Evolutionary conservation across 352 stramenopile genomes (phyloP).

Genomic region (Phytophthora sansomeana): DNA sequence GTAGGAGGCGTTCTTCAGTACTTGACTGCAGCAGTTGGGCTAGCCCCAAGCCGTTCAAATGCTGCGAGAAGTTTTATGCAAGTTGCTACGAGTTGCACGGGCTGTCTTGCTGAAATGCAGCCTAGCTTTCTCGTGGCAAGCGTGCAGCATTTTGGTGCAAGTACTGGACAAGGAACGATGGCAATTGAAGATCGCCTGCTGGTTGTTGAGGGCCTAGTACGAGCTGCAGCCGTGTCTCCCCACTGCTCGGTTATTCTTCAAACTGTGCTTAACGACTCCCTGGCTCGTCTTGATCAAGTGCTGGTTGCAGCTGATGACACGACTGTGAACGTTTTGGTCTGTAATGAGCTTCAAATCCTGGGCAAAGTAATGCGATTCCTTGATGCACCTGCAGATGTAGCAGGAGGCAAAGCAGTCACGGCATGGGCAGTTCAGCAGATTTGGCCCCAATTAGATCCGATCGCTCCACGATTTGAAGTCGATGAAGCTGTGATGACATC

Average conservation of each 20-base stretch:
- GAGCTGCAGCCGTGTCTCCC: slow-evolving; percentile 51
- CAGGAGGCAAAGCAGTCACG: slow-evolving; percentile 57
- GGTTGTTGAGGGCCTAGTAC: slow-evolving; percentile 73
- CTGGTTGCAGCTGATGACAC: slow-evolving; percentile 33
- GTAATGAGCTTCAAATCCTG: slow-evolving; percentile 72
- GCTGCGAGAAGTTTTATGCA: slow-evolving; percentile 83
- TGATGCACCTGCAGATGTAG: slow-evolving; percentile 60
- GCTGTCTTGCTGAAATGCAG: slow-evolving; percentile 54
- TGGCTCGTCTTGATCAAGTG: slow-evolving; percentile 59
- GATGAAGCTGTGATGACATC: slow-evolving; percentile 60
- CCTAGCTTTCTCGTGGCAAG: slow-evolving; percentile 52
- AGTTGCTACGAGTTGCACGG: slow-evolving; percentile 57
- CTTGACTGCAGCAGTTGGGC: slow-evolving; percentile 54
- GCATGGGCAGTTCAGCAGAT: slow-evolving; percentile 56
- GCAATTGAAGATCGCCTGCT: slow-evolving; percentile 63
- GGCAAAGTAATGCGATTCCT: slow-evolving; percentile 75
- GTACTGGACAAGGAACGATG: slow-evolving; percentile 35
- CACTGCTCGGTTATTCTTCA: slow-evolving; percentile 66
- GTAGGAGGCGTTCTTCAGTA: slow-evolving; percentile 61
- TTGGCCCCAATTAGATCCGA: slow-evolving; percentile 64
- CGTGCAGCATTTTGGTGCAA: slow-evolving; percentile 52
- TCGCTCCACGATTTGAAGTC: slow-evolving; percentile 47
- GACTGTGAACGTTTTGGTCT: slow-evolving; percentile 34
- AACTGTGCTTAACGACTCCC: slow-evolving; percentile 51
- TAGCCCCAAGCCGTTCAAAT: slow-evolving; percentile 46